Base-by-base conservation (phyloP, 257 asterid species). In the Rauvolfia tetraphylla region DNA sequence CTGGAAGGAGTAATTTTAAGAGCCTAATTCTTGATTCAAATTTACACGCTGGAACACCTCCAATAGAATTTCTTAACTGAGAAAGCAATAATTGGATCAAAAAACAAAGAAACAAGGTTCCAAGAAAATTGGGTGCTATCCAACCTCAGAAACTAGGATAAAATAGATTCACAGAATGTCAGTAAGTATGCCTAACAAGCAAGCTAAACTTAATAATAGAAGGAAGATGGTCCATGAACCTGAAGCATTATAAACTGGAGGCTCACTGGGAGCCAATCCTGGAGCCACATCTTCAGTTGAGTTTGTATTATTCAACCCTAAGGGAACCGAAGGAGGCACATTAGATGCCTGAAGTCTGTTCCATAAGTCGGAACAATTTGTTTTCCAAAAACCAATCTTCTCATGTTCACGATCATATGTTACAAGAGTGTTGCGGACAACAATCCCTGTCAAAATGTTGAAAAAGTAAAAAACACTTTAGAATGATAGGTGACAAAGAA, bases 351-450 rank as follows among this genome's bases (percentile, higher is more conserved):
- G 87, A 81, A 95, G 97, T 81, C 89, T 88, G 82, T 89, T 90
- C 99, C 99, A 95, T 73, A 95, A 89, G 84, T 90, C 91, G 2
- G 98, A 93, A 83, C 99, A 95, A 80, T 91, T 93, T 65, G 99
- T 95, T 88, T 95, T 95, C 99, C 92, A 95, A 83, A 95, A 95
- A 69, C 98, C 98, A 82, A 95, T 79, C 78, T 83, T 91, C 81
- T 93, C 98, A 83, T 91, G 91, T 73, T 88, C 93, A 74, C 99
- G 98, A 72, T 95, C 98, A 85, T 95, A 95, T 33, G 90, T 91
- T 57, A 95, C 99, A 77, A 95, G 97, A 63, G 98, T 95, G 86
- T 93, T 95, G 76, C 97, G 97, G 61, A 95, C 99, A 82, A 95
- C 61, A 53, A 95, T 93, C 77, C 98, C 99, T 95, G 89, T 58